phyloP scores from a whole-genome alignment of 148 eudicot genomes.

The Cornus suecica region DNA sequence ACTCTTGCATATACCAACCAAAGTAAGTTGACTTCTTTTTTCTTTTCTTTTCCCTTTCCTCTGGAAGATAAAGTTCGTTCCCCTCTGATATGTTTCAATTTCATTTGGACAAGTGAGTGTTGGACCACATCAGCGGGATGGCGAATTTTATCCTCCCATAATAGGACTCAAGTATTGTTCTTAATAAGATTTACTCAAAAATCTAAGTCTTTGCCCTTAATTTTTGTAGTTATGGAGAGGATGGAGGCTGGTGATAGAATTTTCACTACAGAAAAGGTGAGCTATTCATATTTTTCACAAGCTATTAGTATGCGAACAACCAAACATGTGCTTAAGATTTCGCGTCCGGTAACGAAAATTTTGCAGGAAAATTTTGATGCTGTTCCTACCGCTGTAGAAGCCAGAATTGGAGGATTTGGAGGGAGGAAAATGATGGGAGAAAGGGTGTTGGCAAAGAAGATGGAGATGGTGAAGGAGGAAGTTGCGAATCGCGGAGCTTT shows the following conservation, averaged over 20 bases:
- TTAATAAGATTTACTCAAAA: not conserved
- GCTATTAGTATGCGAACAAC: too few relatives aligned
- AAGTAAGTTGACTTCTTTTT: constrained; percentile 25
- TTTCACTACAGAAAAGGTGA: constrained; percentile 11
- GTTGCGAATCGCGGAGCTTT: not conserved
- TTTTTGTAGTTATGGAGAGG: constrained; percentile 5
- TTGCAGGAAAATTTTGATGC: constrained; percentile 11
- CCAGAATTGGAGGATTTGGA: not conserved
- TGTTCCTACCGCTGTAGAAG: not conserved
- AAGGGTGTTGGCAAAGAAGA: not conserved
- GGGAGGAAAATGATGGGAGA: constrained; percentile 28
- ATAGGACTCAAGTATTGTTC: too few relatives aligned
- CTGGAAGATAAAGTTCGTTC: too few relatives aligned
- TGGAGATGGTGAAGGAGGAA: not conserved
- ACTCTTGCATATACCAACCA: constrained; percentile 15
- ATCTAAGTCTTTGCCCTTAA: not conserved
- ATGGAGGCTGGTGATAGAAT: not conserved
- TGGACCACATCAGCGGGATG: too few relatives aligned
- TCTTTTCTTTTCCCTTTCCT: not conserved
- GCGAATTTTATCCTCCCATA: too few relatives aligned
- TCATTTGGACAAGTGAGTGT: too few relatives aligned
- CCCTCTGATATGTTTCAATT: too few relatives aligned
- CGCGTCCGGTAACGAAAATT: not conserved
- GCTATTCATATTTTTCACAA: not conserved
- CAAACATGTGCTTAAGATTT: too few relatives aligned